Percentiles rank a stretch among this genome's conserved stretches.
Evolutionary conservation across 371 early-diverging fungal genomes (phyloP).

Genomic region (Amoeboaphelidium protococcarum): DNA sequence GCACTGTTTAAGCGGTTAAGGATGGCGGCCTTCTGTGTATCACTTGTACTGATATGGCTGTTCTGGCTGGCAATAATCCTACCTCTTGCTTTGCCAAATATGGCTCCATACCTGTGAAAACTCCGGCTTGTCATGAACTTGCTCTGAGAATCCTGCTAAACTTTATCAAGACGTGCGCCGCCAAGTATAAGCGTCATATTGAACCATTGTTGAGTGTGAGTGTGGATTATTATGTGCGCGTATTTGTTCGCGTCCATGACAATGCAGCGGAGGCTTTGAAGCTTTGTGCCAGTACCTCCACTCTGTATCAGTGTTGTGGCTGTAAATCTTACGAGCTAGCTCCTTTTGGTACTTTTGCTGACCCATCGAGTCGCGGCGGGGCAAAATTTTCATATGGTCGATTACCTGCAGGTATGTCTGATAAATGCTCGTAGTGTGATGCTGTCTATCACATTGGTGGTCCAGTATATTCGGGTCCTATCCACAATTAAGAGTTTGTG

Average conservation of each 20-base stretch:
- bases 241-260: conserved; percentile 82
- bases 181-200: conserved; percentile 60
- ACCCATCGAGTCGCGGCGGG: no score
- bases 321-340: conserved; percentile 44
- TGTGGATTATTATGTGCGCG: conserved; percentile 96
- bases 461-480: conserved; percentile 64
- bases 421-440: not conserved
- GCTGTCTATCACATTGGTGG: conserved; percentile 47
- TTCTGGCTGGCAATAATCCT: conserved; percentile 69
- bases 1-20: conserved; percentile 72
- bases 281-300: conserved; percentile 33
- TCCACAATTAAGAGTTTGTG: conserved; percentile 64
- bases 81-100: conserved; percentile 92
- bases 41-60: conserved; percentile 97
- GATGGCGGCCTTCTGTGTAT: conserved; percentile 91
- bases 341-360: conserved; percentile 22
- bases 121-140: conserved; percentile 31
- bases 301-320: conserved; percentile 58
- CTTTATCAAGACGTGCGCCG: conserved; percentile 56
- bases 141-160: conserved; percentile 78
- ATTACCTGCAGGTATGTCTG: not conserved
- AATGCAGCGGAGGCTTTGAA: conserved; percentile 47
- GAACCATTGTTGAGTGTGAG: conserved; percentile 77
- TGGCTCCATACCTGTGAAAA: conserved; percentile 61
- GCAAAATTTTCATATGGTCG: not conserved